Evolutionary conservation across 2,329 filamentous ascomycete genomes (phyloP).

Genomic region (Aureobasidium leucospermi): DNA sequence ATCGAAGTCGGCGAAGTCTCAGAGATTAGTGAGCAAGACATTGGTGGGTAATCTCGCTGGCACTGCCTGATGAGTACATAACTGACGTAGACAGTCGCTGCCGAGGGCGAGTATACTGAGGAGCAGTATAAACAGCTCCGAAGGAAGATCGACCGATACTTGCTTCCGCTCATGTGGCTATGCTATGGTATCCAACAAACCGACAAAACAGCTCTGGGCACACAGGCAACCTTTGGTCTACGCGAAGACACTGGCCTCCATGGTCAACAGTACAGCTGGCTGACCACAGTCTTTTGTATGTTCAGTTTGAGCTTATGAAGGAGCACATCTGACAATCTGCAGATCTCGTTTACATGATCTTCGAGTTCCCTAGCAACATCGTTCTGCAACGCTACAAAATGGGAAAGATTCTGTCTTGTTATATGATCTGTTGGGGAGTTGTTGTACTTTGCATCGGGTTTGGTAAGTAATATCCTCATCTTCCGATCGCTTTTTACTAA

Average conservation of each 20-base stretch:
- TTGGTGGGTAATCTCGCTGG: background rate
- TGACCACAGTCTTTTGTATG: slow-evolving; percentile 34
- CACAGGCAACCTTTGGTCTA: slow-evolving; percentile 42
- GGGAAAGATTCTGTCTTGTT: slow-evolving; percentile 29
- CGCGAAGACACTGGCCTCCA: slow-evolving; percentile 38
- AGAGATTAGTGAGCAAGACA: background rate
- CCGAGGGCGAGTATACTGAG: slow-evolving; percentile 20
- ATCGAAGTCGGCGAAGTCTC: background rate
- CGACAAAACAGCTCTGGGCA: slow-evolving; percentile 35
- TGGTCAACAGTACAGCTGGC: slow-evolving; percentile 34
- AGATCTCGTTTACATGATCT: slow-evolving; percentile 33
- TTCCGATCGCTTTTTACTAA: background rate
- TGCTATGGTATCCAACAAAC: slow-evolving; percentile 45
- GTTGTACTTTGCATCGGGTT: slow-evolving; percentile 25
- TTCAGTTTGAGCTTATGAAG: background rate
- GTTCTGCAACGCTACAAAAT: slow-evolving; percentile 30
- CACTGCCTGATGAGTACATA: background rate
- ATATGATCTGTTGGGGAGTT: slow-evolving; percentile 29
- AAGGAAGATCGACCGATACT: slow-evolving; percentile 38
- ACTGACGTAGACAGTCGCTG: background rate
- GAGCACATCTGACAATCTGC: background rate
- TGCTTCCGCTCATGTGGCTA: slow-evolving; percentile 42
- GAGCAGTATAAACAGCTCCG: slow-evolving; percentile 23
- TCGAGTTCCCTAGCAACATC: slow-evolving; percentile 31
- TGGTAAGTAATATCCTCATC: background rate